A percentile compares a stretch with the other conserved stretches of the same genome.
phyloP scores from a whole-genome alignment of 805 yeast species.

The Saccharomycopsis sp. region DNA sequence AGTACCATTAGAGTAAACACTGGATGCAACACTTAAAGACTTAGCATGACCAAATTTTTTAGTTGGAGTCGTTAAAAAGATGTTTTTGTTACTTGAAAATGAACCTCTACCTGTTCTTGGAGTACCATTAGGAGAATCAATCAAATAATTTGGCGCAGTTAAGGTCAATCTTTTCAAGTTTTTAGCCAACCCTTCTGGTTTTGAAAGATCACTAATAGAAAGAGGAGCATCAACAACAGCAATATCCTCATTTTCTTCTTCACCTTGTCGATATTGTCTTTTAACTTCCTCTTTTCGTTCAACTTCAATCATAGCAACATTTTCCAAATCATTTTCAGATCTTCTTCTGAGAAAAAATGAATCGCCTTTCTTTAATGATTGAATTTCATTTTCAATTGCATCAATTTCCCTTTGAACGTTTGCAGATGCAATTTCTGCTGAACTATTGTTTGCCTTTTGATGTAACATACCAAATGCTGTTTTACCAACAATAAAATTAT shows the following conservation, averaged over 20 bases:
- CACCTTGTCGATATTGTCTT: no score
- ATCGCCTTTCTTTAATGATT: neutral
- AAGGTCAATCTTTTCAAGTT: conserved; percentile 15
- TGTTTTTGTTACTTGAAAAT: conserved; percentile 5
- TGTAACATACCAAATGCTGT: conserved; percentile 2
- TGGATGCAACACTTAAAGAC: conserved; percentile 13
- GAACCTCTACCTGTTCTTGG: neutral
- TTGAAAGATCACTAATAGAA: neutral
- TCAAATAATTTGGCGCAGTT: conserved; percentile 16
- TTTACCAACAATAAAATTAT: conserved; percentile 2
- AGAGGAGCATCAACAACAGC: neutral
- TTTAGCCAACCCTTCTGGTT: neutral
- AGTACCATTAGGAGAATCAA: neutral
- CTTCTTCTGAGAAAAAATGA: conserved; percentile 13
- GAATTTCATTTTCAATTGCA: conserved; percentile 1
- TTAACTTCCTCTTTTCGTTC: neutral
- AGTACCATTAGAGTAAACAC: conserved; percentile 16
- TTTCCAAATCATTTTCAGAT: conserved; percentile 14
- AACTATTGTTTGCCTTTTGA: neutral
- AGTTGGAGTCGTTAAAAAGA: conserved; percentile 4
- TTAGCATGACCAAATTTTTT: conserved; percentile 16
- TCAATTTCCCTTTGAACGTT: conserved; percentile 1
- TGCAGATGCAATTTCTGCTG: neutral
- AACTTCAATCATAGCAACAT: conserved; percentile 18
- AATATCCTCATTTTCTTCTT: neutral